Conservation (phyloP, 768 basidiomycete species). For the Favolaschia claudopus region DNA sequence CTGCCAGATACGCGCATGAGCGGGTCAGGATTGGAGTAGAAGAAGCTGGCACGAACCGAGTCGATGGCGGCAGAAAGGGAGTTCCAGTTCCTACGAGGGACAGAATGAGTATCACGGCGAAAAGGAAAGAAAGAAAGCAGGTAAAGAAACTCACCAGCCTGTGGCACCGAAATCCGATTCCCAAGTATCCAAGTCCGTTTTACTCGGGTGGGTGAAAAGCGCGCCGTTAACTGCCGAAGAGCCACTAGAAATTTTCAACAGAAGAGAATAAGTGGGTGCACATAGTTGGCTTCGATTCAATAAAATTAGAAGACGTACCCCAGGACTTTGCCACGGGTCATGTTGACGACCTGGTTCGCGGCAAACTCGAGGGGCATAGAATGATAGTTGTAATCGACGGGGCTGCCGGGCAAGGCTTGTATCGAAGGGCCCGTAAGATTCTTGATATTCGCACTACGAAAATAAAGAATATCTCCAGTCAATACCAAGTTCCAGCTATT, state of each 20-base stretch:
- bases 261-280: no score
- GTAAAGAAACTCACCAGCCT: constrained; percentile 2
- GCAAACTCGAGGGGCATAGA: constrained; percentile 4
- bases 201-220: constrained; percentile 3
- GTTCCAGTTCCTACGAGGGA: constrained; percentile 5
- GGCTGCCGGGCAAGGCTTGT: not conserved
- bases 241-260: no score
- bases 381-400: constrained; percentile 9
- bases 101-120: not conserved
- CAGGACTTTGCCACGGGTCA: constrained; percentile 3
- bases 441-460: constrained; percentile 2
- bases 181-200: constrained; percentile 7
- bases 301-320: no score
- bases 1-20: no score
- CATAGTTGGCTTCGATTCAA: no score
- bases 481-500: no score
- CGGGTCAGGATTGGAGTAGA: not conserved
- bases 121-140: no score
- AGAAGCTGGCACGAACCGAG: not conserved
- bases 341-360: not conserved
- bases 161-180: constrained; percentile 2
- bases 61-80: constrained; percentile 3
- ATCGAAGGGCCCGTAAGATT: constrained; percentile 4
- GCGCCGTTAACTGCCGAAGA: constrained; percentile 10
- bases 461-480: no score